A percentile compares a stretch with the other conserved stretches of the same genome.
These are phyloP conservation scores for Hyaloscypha bicolor DNA, from an alignment of 495 filamentous ascomycete genomes.

Conservation along the genomic window DNA sequence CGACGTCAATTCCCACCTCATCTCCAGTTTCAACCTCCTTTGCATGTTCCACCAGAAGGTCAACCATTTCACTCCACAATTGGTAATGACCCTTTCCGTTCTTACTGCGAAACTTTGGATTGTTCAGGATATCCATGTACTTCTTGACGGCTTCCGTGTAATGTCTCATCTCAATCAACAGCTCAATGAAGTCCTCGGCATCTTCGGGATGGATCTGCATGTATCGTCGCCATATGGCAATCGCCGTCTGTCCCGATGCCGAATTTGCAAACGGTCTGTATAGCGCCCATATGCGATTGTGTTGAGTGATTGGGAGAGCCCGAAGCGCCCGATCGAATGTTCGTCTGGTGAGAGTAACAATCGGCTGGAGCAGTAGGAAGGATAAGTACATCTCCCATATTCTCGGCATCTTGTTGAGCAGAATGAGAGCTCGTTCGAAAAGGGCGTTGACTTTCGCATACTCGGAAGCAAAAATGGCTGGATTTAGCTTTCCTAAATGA, in stretches of 20 bases:
- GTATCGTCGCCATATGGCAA: constrained; percentile 93
- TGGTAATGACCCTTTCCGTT: constrained; percentile 94
- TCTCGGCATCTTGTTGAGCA: constrained; percentile 98
- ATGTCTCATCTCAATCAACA: constrained; percentile 77
- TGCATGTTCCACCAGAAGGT: constrained; percentile 89
- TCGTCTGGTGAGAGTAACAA: constrained; percentile 85
- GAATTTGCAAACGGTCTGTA: constrained; percentile 93
- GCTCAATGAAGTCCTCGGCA: constrained; percentile 89
- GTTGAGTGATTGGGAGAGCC: constrained; percentile 94
- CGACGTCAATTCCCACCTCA: constrained; percentile 83
- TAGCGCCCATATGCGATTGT: constrained; percentile 94
- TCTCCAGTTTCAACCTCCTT: constrained; percentile 80
- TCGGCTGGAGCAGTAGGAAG: constrained; percentile 87
- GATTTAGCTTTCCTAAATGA: constrained; percentile 82
- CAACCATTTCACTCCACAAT: constrained; percentile 98
- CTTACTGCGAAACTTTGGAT: constrained; percentile 89
- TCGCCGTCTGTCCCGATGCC: constrained; percentile 85
- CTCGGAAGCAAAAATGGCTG: constrained; percentile 77
- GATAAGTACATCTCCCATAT: constrained; percentile 99
- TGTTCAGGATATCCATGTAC: constrained; percentile 93
- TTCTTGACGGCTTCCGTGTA: constrained; percentile 93
- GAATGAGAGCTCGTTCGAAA: constrained; percentile 90
- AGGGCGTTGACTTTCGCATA: constrained; percentile 93
- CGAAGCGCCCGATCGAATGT: constrained; percentile 94
- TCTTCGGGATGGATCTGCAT: constrained; percentile 99